Evolutionary conservation across 1,284 basidiomycete genomes (phyloP).

Genomic region (Gymnopus androsaceus): DNA sequence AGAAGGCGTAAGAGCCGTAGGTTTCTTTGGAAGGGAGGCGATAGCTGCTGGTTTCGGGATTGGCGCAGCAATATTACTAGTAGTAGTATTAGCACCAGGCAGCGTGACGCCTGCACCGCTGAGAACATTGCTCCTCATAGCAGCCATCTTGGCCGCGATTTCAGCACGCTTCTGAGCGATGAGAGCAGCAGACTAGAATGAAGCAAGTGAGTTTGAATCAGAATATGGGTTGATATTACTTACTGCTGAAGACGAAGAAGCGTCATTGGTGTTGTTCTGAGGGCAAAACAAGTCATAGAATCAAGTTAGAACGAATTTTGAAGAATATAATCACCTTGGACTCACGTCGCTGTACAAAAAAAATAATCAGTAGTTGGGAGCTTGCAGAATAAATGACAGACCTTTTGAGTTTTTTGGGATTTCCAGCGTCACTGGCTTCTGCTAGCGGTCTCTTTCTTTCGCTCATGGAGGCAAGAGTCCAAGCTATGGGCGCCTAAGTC

Average conservation of each 20-base stretch:
- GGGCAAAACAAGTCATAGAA: constrained; percentile 69
- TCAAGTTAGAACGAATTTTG: constrained; percentile 50
- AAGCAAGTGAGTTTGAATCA: too few relatives aligned
- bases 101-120: constrained; percentile 26
- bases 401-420: constrained; percentile 72
- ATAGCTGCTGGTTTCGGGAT: constrained; percentile 31
- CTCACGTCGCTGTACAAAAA: constrained; percentile 67
- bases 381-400: constrained; percentile 33
- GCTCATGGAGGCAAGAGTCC: constrained; percentile 38
- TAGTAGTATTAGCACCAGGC: constrained; percentile 6
- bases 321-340: constrained; percentile 74
- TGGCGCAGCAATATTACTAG: constrained; percentile 34
- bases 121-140: constrained; percentile 60
- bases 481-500: too few relatives aligned
- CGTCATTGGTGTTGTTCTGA: constrained; percentile 59
- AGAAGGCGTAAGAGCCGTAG: constrained; percentile 31
- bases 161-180: constrained; percentile 83
- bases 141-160: constrained; percentile 81
- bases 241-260: constrained; percentile 42
- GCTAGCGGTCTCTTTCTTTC: constrained; percentile 55
- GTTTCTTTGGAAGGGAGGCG: constrained; percentile 23
- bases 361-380: constrained; percentile 19
- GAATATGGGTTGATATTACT: constrained; percentile 24
- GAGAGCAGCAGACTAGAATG: constrained; percentile 52
- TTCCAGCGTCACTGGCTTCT: constrained; percentile 48